Conservation (phyloP, 1,139 yeast species). For the Saccharomyces uvarum region DNA sequence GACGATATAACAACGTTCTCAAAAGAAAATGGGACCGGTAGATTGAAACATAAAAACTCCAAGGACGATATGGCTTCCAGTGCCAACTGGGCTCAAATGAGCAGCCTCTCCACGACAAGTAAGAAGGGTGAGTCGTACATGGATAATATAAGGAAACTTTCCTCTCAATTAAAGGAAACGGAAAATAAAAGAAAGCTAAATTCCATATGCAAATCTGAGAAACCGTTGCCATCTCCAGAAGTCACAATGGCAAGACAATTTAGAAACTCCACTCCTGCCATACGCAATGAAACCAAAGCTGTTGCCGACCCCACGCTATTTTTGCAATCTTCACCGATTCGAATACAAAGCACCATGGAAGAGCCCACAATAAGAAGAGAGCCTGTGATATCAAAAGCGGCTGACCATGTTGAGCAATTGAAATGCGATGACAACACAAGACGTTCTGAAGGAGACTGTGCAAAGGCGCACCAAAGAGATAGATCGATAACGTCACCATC, state of each 20-base stretch:
- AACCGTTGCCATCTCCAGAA: slow-evolving; percentile 5
- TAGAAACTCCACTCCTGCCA: slow-evolving; percentile 2
- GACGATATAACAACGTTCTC: slow-evolving; percentile 29
- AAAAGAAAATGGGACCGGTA: slow-evolving; percentile 30
- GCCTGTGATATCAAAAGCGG: background rate
- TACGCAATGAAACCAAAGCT: background rate
- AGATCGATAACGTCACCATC: slow-evolving; percentile 16
- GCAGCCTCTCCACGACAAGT: background rate
- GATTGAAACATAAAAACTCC: slow-evolving; percentile 14
- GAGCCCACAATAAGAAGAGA: background rate
- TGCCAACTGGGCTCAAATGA: background rate
- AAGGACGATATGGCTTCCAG: background rate
- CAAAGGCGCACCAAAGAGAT: background rate
- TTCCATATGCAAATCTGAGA: slow-evolving; percentile 2
- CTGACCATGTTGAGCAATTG: background rate
- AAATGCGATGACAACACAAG: background rate
- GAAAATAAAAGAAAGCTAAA: background rate
- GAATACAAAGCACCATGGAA: slow-evolving; percentile 1
- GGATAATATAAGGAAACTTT: slow-evolving; percentile 24
- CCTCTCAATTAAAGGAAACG: slow-evolving; percentile 22
- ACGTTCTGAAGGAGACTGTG: background rate
- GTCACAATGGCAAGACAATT: slow-evolving; percentile 1
- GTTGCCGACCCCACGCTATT: background rate
- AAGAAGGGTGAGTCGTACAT: slow-evolving; percentile 15
- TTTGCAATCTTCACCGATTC: slow-evolving; percentile 2